These are phyloP conservation scores for Castanea mollissima DNA, from an alignment of 306 rosid genomes.

Conservation along the genomic window DNA sequence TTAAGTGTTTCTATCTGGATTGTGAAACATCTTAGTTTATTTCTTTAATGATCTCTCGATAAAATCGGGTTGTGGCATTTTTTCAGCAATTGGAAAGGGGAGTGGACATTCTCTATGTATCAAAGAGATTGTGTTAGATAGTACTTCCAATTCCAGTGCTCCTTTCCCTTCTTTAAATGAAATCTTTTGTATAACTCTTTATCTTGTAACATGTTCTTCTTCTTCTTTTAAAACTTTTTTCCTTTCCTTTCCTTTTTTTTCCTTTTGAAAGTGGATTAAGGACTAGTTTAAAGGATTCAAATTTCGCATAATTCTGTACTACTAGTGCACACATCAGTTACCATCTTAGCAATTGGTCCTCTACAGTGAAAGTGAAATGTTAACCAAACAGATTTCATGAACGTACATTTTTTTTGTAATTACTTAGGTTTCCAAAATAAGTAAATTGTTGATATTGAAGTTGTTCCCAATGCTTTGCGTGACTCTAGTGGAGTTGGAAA, in stretches of 20 bases:
- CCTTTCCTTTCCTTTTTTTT: background rate
- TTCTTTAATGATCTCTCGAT: background rate
- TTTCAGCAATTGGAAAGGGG: background rate
- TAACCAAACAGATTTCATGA: background rate
- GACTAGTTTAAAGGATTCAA: background rate
- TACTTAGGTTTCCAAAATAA: background rate
- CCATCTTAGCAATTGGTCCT: background rate
- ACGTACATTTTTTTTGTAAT: background rate
- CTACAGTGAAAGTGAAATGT: background rate
- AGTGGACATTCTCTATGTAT: background rate
- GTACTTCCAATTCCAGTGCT: background rate
- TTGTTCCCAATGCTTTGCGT: background rate
- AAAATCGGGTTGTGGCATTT: background rate
- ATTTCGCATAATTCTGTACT: background rate
- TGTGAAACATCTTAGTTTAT: background rate
- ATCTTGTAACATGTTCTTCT: background rate
- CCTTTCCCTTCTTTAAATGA: background rate
- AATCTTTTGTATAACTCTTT: background rate
- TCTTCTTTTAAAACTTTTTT: background rate
- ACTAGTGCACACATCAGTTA: background rate
- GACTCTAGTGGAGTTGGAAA: background rate
- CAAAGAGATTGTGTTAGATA: background rate
- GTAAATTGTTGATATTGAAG: background rate
- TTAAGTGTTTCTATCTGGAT: background rate
- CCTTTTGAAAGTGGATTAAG: background rate